Base-by-base conservation (phyloP, 2,329 filamentous ascomycete genomes). In the Neodidymelliopsis sp. region DNA sequence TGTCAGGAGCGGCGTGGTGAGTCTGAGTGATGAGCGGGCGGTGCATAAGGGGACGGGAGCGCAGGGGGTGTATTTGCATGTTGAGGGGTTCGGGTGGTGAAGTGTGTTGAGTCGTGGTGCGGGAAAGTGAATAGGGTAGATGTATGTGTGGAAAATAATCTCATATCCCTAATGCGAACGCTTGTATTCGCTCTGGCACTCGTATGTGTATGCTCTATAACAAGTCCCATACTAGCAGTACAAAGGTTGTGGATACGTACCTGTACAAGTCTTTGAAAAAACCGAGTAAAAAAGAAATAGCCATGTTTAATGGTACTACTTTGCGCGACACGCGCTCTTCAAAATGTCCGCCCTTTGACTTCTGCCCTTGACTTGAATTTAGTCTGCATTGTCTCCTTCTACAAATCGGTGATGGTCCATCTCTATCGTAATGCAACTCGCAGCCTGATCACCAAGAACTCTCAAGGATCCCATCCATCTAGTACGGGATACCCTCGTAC, bases 401-500 rank as follows among this genome's bases (percentile, higher is more conserved):
- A 15, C 41, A 47, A 41, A 47, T 41, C 42, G 42, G 44, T 38
- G 4, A 23, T 39, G 22, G n/a, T 27, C 12, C 24, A 7, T 22
- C 18, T 37, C 22, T 12, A 25, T 11, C 31, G 15, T 47, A 29
- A 7, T 27, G 7, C 24, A 7, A 27, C 24, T n/a, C n/a, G n/a
- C n/a, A n/a, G n/a, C n/a, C n/a, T n/a, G n/a, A 27, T 27, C 24
- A 27, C 13, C 4, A 38, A 19, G 27, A 41, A 37, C 20, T 31
- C 4, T 47, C 20, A 22, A 31, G 9, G 12, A 19, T 23, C 11
- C 24, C 6, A 31, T 50, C 22, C 23, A 46, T 44, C 49, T 67
- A 71, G 45, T 71, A 71, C 23, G 90, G 90, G 59, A 96, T 95
- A 29, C 91, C 91, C 70, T 95, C 89, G 67, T 91, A 96, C 77